These are phyloP conservation scores for Citrus sp. DNA, from an alignment of 345 rosid genomes.

Conservation along the genomic window DNA sequence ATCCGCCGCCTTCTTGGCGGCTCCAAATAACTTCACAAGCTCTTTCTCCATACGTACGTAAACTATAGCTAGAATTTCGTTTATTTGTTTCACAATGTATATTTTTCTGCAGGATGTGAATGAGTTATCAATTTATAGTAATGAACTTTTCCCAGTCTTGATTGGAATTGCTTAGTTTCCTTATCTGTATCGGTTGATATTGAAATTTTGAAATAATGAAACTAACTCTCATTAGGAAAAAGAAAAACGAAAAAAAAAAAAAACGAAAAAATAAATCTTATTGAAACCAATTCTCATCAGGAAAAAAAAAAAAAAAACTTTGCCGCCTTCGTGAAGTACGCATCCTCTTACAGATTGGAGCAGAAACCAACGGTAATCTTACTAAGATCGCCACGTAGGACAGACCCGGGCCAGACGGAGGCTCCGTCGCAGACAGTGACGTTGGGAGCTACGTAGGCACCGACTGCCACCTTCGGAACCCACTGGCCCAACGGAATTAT, in stretches of 20 bases:
- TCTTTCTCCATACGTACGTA: background rate
- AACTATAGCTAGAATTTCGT: background rate
- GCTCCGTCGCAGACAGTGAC: conserved; percentile 80
- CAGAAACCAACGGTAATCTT: conserved; percentile 88
- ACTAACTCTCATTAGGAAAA: too few relatives aligned
- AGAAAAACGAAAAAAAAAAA: too few relatives aligned
- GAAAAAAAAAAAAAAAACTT: too few relatives aligned
- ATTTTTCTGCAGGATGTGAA: too few relatives aligned
- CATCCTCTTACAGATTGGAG: conserved; percentile 88
- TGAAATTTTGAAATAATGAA: too few relatives aligned
- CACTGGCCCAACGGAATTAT: conserved; percentile 91
- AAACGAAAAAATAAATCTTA: too few relatives aligned
- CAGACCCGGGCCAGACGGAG: conserved; percentile 87
- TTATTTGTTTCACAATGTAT: too few relatives aligned
- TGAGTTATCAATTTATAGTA: too few relatives aligned
- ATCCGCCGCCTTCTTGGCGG: background rate
- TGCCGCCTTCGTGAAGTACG: conserved; percentile 54
- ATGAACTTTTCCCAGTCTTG: too few relatives aligned
- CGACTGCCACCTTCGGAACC: conserved; percentile 89
- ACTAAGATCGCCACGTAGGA: conserved; percentile 94
- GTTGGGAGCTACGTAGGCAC: conserved; percentile 88
- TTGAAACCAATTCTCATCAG: too few relatives aligned
- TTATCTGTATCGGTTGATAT: too few relatives aligned
- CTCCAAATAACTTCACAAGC: background rate
- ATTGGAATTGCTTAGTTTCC: too few relatives aligned